Percentiles rank a stretch among this genome's conserved stretches.
phyloP scores from a whole-genome alignment of 345 rosid species.

The Rubroshorea leprosula region DNA sequence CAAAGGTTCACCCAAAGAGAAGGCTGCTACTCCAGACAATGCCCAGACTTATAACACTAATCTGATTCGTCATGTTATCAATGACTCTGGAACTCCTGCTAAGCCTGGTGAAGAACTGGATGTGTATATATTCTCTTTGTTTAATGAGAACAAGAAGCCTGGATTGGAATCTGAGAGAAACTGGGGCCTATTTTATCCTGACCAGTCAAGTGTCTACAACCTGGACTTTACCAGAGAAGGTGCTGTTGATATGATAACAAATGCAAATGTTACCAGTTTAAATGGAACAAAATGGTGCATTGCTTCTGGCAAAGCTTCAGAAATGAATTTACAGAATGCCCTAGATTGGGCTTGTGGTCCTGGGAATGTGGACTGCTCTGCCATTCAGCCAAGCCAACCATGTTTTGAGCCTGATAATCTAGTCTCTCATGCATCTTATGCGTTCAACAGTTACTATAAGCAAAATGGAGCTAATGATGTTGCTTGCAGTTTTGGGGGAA shows the following conservation, averaged over 20 bases:
- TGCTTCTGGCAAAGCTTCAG: slow-evolving; percentile 72
- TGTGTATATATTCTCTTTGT: slow-evolving; percentile 75
- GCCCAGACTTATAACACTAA: slow-evolving; percentile 71
- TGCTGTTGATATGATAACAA: slow-evolving; percentile 28
- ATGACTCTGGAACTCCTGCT: slow-evolving; percentile 78
- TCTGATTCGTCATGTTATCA: slow-evolving; percentile 63
- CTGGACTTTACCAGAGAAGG: slow-evolving; percentile 75
- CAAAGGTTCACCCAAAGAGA: slow-evolving; percentile 76
- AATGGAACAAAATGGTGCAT: slow-evolving; percentile 82
- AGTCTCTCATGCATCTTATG: slow-evolving; percentile 87
- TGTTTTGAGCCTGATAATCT: slow-evolving; percentile 88
- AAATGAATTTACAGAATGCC: slow-evolving; percentile 57
- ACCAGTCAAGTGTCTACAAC: slow-evolving; percentile 72
- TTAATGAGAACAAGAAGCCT: slow-evolving; percentile 75
- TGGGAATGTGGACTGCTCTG: slow-evolving; percentile 88
- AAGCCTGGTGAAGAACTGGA: slow-evolving; percentile 64
- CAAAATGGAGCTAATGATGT: slow-evolving; percentile 77
- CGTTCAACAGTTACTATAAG: slow-evolving; percentile 82
- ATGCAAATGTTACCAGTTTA: slow-evolving; percentile 36
- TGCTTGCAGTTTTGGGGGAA: slow-evolving; percentile 85
- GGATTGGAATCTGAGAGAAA: slow-evolving; percentile 86
- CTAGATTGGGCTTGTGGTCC: slow-evolving; percentile 92
- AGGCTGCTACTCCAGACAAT: slow-evolving; percentile 82
- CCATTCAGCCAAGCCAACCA: slow-evolving; percentile 92
- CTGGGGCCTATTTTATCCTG: slow-evolving; percentile 89